These are phyloP conservation scores for Pseudogymnoascus sp. DNA, from an alignment of 2,329 filamentous ascomycete genomes.

Conservation along the genomic window DNA sequence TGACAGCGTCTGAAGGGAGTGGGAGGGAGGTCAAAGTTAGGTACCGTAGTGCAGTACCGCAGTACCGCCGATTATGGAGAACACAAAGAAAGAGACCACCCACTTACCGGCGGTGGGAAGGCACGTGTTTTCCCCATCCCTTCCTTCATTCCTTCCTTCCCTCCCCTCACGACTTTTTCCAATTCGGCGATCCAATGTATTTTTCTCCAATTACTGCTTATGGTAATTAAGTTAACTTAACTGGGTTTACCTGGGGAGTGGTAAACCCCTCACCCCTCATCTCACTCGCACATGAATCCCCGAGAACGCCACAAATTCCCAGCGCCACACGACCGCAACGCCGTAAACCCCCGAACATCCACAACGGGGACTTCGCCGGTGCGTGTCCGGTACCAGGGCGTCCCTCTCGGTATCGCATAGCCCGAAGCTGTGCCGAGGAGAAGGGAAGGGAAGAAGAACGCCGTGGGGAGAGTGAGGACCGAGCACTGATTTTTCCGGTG, in stretches of 20 bases:
- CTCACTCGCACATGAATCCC: not conserved
- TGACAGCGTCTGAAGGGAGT: not conserved
- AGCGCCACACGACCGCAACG: not conserved
- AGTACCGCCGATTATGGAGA: not conserved
- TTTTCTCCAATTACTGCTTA: not conserved
- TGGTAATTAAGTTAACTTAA: too few species aligned
- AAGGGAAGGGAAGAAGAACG: not conserved
- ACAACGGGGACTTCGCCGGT: not conserved
- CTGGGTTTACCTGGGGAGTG: not conserved
- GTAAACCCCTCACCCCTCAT: not conserved
- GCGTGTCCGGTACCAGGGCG: not conserved
- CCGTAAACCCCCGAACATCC: not conserved
- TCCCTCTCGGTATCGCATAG: not conserved
- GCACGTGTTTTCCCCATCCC: not conserved
- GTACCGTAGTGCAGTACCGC: not conserved
- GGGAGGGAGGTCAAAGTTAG: too few species aligned
- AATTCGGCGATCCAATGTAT: not conserved
- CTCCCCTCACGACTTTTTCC: not conserved
- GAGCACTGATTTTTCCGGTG: not conserved
- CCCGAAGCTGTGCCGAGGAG: not conserved
- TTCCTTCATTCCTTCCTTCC: not conserved
- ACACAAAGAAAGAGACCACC: not conserved
- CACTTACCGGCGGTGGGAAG: not conserved
- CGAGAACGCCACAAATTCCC: not conserved
- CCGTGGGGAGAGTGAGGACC: not conserved